Conservation (phyloP, 306 rosid genomes). For the Prunus fruticosa region DNA sequence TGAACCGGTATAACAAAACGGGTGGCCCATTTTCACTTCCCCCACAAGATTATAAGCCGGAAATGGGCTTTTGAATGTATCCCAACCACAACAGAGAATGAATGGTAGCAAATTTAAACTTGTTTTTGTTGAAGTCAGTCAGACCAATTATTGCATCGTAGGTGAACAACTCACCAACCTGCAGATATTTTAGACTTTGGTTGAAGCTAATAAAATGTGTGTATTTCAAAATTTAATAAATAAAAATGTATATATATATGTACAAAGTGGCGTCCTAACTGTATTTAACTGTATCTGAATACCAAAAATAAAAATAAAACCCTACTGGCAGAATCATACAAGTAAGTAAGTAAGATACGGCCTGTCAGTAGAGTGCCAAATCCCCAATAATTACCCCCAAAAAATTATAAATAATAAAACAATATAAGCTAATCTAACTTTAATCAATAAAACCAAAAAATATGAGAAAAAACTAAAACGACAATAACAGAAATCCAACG, state of each 20-base stretch:
- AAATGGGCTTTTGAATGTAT: too few relatives aligned
- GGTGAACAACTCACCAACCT: neutral
- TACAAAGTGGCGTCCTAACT: neutral
- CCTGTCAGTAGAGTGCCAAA: neutral
- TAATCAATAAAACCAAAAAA: neutral
- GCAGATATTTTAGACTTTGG: neutral
- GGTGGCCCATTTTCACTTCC: too few relatives aligned
- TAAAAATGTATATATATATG: neutral
- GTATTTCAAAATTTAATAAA: neutral
- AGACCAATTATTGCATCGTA: neutral
- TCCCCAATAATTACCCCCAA: neutral
- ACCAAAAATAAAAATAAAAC: too few relatives aligned
- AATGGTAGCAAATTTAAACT: too few relatives aligned
- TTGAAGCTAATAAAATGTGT: neutral
- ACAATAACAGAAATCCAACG: slow-evolving; percentile 24
- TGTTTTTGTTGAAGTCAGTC: neutral
- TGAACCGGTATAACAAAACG: too few relatives aligned
- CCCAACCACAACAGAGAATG: too few relatives aligned
- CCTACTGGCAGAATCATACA: too few relatives aligned
- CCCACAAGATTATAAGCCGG: too few relatives aligned
- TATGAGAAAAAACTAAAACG: slow-evolving; percentile 10
- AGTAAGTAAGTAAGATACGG: too few relatives aligned
- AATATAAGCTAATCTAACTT: neutral
- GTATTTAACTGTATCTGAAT: neutral
- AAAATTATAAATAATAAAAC: neutral